Evolutionary conservation across 176 grass and related monocot genomes (phyloP), one percentile per base, ranked within the genome.

Genomic region (Zea luxurians): DNA sequence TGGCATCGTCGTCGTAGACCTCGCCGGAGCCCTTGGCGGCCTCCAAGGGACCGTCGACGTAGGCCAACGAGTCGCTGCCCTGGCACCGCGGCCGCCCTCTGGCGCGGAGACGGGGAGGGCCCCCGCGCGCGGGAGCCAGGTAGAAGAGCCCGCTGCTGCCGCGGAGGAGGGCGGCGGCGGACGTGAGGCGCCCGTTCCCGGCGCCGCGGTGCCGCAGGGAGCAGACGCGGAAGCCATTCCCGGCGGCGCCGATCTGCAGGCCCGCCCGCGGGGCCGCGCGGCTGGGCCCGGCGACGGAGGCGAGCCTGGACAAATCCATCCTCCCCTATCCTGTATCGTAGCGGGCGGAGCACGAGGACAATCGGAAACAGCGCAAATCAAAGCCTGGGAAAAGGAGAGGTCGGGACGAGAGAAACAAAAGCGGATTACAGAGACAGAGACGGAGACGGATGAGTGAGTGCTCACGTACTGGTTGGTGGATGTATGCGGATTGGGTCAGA

Each of bases 301-400:
- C 84, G 17, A 82, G 46, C 75, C 82, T 80, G 8, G 91, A 78
- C 46, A 93, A 83, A 90, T 93, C 91, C 91, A 93, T 90, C 2
- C 7, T 8, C 18, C 55, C 55, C n/a, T 58, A 20, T 58, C 55
- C 55, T 58, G 55, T 58, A 58, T 9, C 6, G 17, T n/a, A 18
- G 54, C 16, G 27, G 27, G 38, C 2, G 7, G 55, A 84, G n/a
- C n/a, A 36, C 73, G 37, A 8, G 16, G 36, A 11, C 61, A 21
- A 43, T 42, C 37, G 50, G 34, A 52, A 13, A n/a, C 18, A 13
- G 13, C 18, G 0, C 10, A 13, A 41, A 69, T 78, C 75, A 84
- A 42, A 53, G 17, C 66, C 58, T 2, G 38, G 11, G 58, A 49
- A 77, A 62, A 63, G 55, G 55, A 58, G 55, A 63, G 2, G 55